Conservation (phyloP, 768 basidiomycete species). For the Leccinum olivaceopallidum region DNA sequence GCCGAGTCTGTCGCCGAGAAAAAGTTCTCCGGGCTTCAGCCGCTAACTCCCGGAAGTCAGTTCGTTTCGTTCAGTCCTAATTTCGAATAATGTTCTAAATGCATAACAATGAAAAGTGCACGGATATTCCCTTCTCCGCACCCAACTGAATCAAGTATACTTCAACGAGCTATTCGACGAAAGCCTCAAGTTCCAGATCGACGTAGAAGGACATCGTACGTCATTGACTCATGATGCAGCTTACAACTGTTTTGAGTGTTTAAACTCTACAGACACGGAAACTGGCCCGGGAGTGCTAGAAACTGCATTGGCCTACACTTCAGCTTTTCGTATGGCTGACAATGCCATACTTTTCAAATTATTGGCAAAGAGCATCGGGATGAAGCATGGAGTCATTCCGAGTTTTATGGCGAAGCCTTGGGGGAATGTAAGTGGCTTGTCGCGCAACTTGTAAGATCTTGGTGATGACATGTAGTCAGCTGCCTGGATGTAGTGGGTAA, state of each 20-base stretch:
- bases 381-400: conserved; percentile 84
- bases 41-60: conserved; percentile 93
- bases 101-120: conserved; percentile 63
- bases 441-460: conserved; percentile 2
- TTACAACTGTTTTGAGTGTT: conserved; percentile 1
- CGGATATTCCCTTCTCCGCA: conserved; percentile 91
- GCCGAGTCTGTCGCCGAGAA: conserved; percentile 75
- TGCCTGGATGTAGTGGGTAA: conserved; percentile 95
- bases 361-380: conserved; percentile 87
- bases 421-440: conserved; percentile 65
- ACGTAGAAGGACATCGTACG: conserved; percentile 86
- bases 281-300: conserved; percentile 89
- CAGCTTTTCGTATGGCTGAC: conserved; percentile 81
- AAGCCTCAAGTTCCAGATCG: conserved; percentile 68
- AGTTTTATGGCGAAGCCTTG: conserved; percentile 99
- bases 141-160: conserved; percentile 86
- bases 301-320: conserved; percentile 84
- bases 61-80: conserved; percentile 10
- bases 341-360: conserved; percentile 94
- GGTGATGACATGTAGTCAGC: conserved; percentile 41
- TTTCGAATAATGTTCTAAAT: conserved; percentile 4
- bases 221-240: not conserved
- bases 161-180: conserved; percentile 88
- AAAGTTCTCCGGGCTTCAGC: conserved; percentile 67
- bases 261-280: conserved; percentile 68